Base-by-base conservation (phyloP, 139 green algal species). In the Klebsormidium nitens region DNA sequence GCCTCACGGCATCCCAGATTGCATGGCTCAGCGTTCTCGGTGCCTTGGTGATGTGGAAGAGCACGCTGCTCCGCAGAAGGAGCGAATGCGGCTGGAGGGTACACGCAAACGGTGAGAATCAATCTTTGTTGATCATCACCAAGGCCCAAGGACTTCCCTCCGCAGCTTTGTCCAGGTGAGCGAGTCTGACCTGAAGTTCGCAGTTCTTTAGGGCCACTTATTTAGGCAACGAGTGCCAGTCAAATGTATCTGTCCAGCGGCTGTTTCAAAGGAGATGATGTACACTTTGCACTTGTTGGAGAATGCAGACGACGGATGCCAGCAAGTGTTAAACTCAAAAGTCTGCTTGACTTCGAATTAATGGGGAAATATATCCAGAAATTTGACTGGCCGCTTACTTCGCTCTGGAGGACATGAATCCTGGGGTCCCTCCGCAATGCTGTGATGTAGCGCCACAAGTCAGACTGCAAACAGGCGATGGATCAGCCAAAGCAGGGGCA, bases 361-460 rank as follows among this genome's bases (percentile, higher is more conserved):
- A 26, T 35, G 50, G n/a, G 29, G 50, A 59, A 59, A 26, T 26
- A n/a, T n/a, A n/a, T n/a, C n/a, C n/a, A n/a, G n/a, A n/a, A n/a
- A n/a, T n/a, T n/a, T n/a, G n/a, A n/a, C n/a, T n/a, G n/a, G n/a
- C n/a, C n/a, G n/a, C n/a, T 5, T 63, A 65, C 44, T 29, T 72
- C 64, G 37, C 46, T 36, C 2, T 60, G 42, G 26, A 72, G 36
- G 5, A 65, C 64, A 37, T 65, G 3, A 40, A 72, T 37, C 26
- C 36, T 35, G 6, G 5, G 4, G 11, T 70, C 37, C 32, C 23
- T 70, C 37, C 62, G 61, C 26, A 70, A 37, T 3, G 37, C 37
- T 19, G 26, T 37, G 5, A 61, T 31, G 62, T 60, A 70, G 36
- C 62, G 61, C 48, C 37, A n/a, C 37, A 70, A n/a, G 4, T 70